Base-by-base conservation (phyloP, 2,329 filamentous ascomycete species). In the Fusarium sp. region DNA sequence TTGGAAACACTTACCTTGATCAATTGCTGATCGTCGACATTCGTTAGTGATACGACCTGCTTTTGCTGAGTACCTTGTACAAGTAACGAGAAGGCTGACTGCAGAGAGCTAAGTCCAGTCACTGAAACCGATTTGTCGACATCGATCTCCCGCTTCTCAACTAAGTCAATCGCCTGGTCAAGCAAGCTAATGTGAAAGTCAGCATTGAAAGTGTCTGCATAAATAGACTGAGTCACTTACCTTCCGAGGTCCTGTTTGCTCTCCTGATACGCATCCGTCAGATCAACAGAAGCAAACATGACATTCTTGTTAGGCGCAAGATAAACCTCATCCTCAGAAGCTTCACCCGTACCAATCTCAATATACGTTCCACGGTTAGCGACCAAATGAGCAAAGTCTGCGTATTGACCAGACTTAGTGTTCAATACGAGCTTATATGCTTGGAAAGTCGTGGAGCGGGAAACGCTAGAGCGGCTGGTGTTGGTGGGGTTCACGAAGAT, bases 201-300 rank as follows among this genome's bases (percentile, higher is more conserved):
- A 74, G 72, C n/a, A 4, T 38, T 42, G 1, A 1, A 14, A 27
- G 29, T 18, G 20, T 13, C 25, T 1, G 47, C 12, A 54, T 4
- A 4, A 29, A 35, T 17, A 15, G 18, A 27, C 5, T 38, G 5
- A 36, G 50, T 25, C 10, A 72, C 72, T 62, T 61, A 73, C 72
- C 18, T 35, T 70, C 69, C 72, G 1, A 74, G 56, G 17, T 74
- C 72, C 12, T 74, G 53, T 5, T 41, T 64, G 42, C 42, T 65
- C 35, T 75, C 73, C 27, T 31, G 33, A 29, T 75, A 74, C 14
- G 71, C 73, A 45, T 72, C 73, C 18, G 54, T 31, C 39, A 74
- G 33, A 52, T 75, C 73, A 41, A 75, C 70, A 8, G 73, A 75
- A 39, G 73, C 68, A 63, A 75, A 74, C 57, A 75, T 68, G 46